Conservation (phyloP, 179 eudicot genomes). For the Beta corolliflora region DNA sequence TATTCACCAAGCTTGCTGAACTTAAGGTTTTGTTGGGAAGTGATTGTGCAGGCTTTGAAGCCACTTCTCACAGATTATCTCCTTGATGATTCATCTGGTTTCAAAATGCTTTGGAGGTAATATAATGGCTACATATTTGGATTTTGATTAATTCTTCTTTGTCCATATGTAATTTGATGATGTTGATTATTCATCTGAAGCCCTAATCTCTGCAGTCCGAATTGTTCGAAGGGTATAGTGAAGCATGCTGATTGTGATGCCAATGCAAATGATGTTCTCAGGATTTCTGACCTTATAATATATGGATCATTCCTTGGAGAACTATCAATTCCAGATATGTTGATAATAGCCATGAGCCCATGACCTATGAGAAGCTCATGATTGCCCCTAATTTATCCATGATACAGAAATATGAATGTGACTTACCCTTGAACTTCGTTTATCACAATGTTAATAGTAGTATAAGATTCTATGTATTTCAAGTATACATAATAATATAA, state of each 20-base stretch:
- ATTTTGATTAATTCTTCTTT: not conserved
- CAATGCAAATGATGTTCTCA: constrained; percentile 47
- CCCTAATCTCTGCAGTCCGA: constrained; percentile 61
- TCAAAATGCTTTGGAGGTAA: constrained; percentile 82
- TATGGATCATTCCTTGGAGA: constrained; percentile 90
- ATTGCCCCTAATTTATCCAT: constrained; percentile 72
- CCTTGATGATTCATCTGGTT: constrained; percentile 42
- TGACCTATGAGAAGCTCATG: constrained; percentile 79
- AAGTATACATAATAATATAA: too few species aligned
- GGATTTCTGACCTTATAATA: constrained; percentile 59
- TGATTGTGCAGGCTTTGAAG: constrained; percentile 68
- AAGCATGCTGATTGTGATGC: constrained; percentile 60
- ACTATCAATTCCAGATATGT: constrained; percentile 68
- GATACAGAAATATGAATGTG: constrained; percentile 73
- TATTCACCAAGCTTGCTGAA: too few species aligned
- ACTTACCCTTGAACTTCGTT: constrained; percentile 7
- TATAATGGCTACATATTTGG: not conserved
- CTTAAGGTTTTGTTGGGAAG: too few species aligned
- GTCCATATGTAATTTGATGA: constrained; percentile 2
- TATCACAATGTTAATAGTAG: too few species aligned
- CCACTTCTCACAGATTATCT: constrained; percentile 56
- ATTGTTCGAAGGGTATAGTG: constrained; percentile 61
- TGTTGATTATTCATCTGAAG: constrained; percentile 41
- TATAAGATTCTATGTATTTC: not conserved
- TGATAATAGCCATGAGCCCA: constrained; percentile 76